Percentiles rank a stretch among this genome's conserved stretches.
Conservation (phyloP, 129 eudicot genomes). For the Escallonia herrerae region DNA sequence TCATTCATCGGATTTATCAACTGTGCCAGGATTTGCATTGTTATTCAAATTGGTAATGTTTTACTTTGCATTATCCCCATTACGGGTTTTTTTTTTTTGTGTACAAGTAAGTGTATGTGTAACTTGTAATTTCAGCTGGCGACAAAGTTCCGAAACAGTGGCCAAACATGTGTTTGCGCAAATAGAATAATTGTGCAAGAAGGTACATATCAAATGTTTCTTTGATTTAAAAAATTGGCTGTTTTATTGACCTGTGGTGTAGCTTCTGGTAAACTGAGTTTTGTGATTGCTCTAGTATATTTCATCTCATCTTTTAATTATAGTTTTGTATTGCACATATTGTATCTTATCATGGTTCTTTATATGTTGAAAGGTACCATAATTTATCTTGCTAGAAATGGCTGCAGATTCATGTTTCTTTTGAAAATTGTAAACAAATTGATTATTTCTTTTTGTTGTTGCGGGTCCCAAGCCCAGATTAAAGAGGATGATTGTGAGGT, state of each 20-base stretch:
- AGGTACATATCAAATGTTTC: constrained; percentile 38
- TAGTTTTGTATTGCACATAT: no score
- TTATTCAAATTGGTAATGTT: background rate
- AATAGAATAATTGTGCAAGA: constrained; percentile 93
- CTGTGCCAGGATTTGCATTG: background rate
- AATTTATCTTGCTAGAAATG: no score
- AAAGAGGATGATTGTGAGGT: no score
- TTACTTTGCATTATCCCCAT: background rate
- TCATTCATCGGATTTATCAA: no score
- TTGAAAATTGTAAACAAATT: no score
- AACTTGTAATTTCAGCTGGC: constrained; percentile 57
- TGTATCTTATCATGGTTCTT: background rate
- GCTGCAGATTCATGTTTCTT: no score
- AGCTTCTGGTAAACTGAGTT: background rate
- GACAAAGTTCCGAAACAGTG: constrained; percentile 83
- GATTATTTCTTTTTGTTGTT: no score
- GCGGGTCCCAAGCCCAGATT: no score
- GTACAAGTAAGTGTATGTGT: constrained; percentile 4
- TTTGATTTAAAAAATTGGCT: background rate
- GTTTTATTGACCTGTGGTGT: background rate
- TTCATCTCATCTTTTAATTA: background rate
- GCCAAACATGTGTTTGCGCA: constrained; percentile 94
- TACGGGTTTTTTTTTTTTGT: background rate
- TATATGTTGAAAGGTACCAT: no score
- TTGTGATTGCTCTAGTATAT: no score